Percentiles rank a stretch among this genome's conserved stretches.
phyloP scores from a whole-genome alignment of 2,329 filamentous ascomycete species.

The Thelonectria rubi region DNA sequence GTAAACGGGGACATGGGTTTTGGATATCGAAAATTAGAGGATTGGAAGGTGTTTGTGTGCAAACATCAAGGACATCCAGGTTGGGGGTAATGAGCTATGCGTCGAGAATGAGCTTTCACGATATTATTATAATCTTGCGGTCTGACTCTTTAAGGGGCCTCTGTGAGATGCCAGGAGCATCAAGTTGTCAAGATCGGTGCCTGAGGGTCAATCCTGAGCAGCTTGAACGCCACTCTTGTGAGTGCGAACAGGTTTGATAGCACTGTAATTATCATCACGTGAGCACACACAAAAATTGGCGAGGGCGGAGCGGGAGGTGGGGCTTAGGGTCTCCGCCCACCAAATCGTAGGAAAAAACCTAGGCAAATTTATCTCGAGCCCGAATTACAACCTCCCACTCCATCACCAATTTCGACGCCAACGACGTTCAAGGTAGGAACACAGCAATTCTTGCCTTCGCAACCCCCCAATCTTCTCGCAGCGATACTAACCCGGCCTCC shows the following conservation, averaged over 20 bases:
- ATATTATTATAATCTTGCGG: constrained; percentile 12
- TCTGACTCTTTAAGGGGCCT: not conserved
- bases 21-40: constrained; percentile 13
- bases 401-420: constrained; percentile 52
- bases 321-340: constrained; percentile 54
- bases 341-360: constrained; percentile 49
- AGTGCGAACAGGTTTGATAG: not conserved
- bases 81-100: constrained; percentile 28
- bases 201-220: not conserved
- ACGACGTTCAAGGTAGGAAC: constrained; percentile 52
- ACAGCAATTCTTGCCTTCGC: constrained; percentile 25
- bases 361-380: constrained; percentile 50
- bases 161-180: not conserved
- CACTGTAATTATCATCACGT: constrained; percentile 28
- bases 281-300: constrained; percentile 33
- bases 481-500: constrained; percentile 33
- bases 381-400: constrained; percentile 44
- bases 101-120: constrained; percentile 29
- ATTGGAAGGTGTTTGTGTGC: constrained; percentile 34
- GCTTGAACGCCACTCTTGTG: not conserved
- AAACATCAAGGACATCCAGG: constrained; percentile 19
- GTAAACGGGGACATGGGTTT: constrained; percentile 46
- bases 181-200: not conserved
- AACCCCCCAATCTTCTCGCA: constrained; percentile 15
- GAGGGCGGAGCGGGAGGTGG: constrained; percentile 41